These are phyloP conservation scores for Saussurea involucrata DNA, from an alignment of 129 eudicot genomes.

Conservation along the genomic window DNA sequence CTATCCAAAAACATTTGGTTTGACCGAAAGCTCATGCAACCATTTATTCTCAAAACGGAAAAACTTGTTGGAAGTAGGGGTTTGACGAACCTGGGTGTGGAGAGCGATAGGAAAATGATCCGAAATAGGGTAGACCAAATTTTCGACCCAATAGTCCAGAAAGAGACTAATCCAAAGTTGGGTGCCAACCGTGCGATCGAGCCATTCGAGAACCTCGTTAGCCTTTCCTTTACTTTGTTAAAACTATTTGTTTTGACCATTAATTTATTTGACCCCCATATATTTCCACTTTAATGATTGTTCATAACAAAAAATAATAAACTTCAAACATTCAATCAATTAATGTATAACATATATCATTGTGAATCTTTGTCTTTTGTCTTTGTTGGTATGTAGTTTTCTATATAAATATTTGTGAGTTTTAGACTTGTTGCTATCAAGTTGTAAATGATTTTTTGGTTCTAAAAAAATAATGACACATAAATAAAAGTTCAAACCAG, in stretches of 20 bases:
- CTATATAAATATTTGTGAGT: not conserved
- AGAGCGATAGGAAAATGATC: too few relatives aligned
- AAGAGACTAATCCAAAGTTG: too few relatives aligned
- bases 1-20: too few relatives aligned
- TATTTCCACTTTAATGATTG: not conserved
- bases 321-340: not conserved
- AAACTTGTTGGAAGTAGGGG: too few relatives aligned
- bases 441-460: not conserved
- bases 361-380: not conserved
- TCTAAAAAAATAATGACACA: not conserved
- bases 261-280: not conserved
- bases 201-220: too few relatives aligned
- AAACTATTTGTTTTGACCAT: not conserved
- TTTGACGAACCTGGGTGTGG: too few relatives aligned
- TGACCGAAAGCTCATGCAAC: too few relatives aligned
- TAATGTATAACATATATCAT: not conserved
- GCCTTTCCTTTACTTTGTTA: too few relatives aligned
- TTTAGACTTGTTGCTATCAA: not conserved
- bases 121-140: too few relatives aligned
- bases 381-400: not conserved
- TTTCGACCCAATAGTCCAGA: too few relatives aligned
- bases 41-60: too few relatives aligned
- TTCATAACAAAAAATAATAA: not conserved
- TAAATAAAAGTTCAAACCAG: not conserved
- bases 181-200: too few relatives aligned